phyloP scores from a whole-genome alignment of 2,329 filamentous ascomycete species.

The Pyricularia sp. region DNA sequence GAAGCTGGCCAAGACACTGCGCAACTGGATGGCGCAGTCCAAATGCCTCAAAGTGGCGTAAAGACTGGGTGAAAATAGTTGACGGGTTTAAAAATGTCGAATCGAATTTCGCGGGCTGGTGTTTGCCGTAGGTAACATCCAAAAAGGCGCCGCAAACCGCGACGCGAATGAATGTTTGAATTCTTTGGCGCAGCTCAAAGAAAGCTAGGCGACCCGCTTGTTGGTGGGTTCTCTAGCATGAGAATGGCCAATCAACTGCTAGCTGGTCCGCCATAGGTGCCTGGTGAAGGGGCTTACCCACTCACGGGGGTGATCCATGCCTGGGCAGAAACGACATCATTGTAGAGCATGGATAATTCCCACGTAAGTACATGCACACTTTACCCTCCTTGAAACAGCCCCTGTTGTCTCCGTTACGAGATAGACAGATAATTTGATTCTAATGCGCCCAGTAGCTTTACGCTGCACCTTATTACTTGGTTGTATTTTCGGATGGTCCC shows the following conservation, averaged over 20 bases:
- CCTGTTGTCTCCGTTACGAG: neutral
- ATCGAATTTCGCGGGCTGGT: neutral
- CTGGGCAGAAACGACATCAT: neutral
- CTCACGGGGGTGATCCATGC: neutral
- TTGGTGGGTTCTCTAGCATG: neutral
- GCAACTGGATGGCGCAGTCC: neutral
- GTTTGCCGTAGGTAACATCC: neutral
- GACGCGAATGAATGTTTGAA: neutral
- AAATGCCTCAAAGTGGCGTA: neutral
- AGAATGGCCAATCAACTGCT: neutral
- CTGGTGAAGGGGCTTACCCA: neutral
- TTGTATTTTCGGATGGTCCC: neutral
- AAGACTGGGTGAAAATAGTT: neutral
- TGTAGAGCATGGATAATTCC: neutral
- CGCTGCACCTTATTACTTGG: neutral
- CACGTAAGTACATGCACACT: neutral
- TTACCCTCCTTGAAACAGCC: neutral
- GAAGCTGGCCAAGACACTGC: neutral
- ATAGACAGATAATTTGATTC: neutral
- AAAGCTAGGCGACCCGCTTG: neutral
- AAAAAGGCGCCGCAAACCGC: neutral
- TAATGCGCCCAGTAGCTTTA: neutral
- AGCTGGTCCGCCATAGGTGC: neutral
- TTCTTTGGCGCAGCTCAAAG: slow-evolving; percentile 6
- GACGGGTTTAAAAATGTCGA: neutral